Evolutionary conservation across 1,284 basidiomycete species (phyloP).

Genomic region (Ceratobasidium sp.): DNA sequence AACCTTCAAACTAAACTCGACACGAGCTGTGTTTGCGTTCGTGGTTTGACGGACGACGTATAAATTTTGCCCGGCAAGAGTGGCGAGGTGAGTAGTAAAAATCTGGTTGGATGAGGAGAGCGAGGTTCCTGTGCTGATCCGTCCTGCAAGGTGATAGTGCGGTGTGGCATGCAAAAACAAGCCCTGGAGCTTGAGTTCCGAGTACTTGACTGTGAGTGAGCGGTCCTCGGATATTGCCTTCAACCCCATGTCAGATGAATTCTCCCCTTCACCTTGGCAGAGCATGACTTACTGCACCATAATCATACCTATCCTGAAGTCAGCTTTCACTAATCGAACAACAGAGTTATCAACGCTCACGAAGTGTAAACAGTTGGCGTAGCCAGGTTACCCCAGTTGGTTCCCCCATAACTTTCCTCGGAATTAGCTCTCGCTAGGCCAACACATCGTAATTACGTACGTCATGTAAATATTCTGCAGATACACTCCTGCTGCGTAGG

Average conservation of each 20-base stretch:
- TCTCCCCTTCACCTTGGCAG: not conserved
- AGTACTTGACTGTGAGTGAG: conserved; percentile 40
- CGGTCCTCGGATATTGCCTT: conserved; percentile 41
- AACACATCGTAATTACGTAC: conserved; percentile 8
- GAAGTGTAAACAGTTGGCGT: conserved; percentile 55
- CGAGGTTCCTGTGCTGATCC: conserved; percentile 14
- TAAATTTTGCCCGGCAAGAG: conserved; percentile 44
- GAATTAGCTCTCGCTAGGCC: not conserved
- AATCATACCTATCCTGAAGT: conserved; percentile 24
- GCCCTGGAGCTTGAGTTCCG: conserved; percentile 41
- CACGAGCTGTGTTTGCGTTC: conserved; percentile 10
- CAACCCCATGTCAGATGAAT: conserved; percentile 5
- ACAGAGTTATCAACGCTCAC: conserved; percentile 47
- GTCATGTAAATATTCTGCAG: conserved; percentile 54
- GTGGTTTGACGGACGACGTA: conserved; percentile 28
- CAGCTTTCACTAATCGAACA: not conserved
- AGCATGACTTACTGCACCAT: conserved; percentile 8
- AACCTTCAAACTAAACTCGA: conserved; percentile 11
- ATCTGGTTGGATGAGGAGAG: conserved; percentile 42
- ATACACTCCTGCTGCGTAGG: conserved; percentile 52
- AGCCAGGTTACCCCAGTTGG: conserved; percentile 58
- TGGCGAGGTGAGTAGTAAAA: conserved; percentile 52
- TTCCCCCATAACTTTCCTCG: conserved; percentile 53
- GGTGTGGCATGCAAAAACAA: conserved; percentile 41
- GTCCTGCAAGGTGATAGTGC: conserved; percentile 39